Evolutionary conservation across 176 grass and related monocot species (phyloP), one percentile per base, ranked within the genome.

Genomic region (Rhipidocladum racemiflorum): DNA sequence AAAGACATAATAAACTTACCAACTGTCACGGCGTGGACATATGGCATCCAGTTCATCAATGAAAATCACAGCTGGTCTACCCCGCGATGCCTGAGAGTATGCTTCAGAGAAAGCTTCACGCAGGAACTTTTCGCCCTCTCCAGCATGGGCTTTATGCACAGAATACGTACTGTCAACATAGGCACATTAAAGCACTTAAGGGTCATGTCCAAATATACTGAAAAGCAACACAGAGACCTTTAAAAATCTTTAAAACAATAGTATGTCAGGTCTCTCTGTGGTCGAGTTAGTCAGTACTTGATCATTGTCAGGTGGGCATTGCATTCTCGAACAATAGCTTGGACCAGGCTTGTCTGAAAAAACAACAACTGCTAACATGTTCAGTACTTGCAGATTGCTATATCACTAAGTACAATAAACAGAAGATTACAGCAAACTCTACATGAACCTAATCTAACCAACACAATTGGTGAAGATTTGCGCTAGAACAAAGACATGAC

Each of bases 1-100:
- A 56, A 65, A 36, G 21, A 27, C 12, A 43, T 16, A 61, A 48
- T 5, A 86, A 70, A 49, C 75, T 73, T 88, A 89, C 95, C 85
- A 93, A 36, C 40, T 77, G 61, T 75, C 39, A 35, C 95, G 90
- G 0, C 81, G 90, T 76, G 95, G 95, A 44, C 95, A 97, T 80
- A 97, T 94, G 69, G 88, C 87, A 86, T 97, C 92, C 81, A 98
- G 63, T 91, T 98, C 88, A 82, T 95, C 92, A 7, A 98, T 95
- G 73, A 98, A 98, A 80, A 95, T 85, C 23, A 98, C 80, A 61
- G 88, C 88, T 66, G 95, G 90, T 68, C 89, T 98, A 18, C 92
- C 95, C 46, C 18, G 82, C 30, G 86, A 84, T 64, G 92, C 92
- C 43, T 88, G 79, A 30, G 79, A 88, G 75, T 92, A 86, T 10